Evolutionary conservation across 345 rosid species (phyloP).

Genomic region (Boechera divaricarpa): DNA sequence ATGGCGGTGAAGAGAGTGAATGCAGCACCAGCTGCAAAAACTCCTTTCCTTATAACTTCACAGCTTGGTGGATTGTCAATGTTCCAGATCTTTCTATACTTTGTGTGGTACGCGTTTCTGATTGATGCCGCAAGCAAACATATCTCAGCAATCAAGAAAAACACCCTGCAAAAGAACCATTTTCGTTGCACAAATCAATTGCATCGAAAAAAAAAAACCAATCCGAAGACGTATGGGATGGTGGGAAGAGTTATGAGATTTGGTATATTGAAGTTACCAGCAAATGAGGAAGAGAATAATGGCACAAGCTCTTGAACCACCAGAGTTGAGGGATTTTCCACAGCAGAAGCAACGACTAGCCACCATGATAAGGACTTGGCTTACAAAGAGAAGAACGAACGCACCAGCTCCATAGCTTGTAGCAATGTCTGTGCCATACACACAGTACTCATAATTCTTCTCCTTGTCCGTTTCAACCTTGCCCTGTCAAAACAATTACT

Average conservation of each 20-base stretch:
- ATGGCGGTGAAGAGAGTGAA: constrained; percentile 74
- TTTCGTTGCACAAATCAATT: not conserved
- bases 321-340: constrained; percentile 76
- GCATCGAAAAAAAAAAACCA: not conserved
- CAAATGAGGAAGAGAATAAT: constrained; percentile 79
- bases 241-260: not conserved
- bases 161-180: constrained; percentile 56
- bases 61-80: constrained; percentile 65
- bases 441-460: constrained; percentile 59
- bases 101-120: constrained; percentile 86
- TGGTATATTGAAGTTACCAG: constrained; percentile 58
- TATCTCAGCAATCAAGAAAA: constrained; percentile 78
- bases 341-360: constrained; percentile 97
- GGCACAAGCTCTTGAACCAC: constrained; percentile 90
- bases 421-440: constrained; percentile 84
- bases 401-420: constrained; percentile 90
- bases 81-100: constrained; percentile 62
- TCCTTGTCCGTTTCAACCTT: constrained; percentile 57
- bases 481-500: constrained; percentile 59
- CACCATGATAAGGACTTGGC: constrained; percentile 82
- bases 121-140: constrained; percentile 88
- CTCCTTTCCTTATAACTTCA: constrained; percentile 83
- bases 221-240: not conserved
- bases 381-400: constrained; percentile 67
- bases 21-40: constrained; percentile 96